Evolutionary conservation across 2,329 filamentous ascomycete species (phyloP), one percentile per base, ranked within the genome.

Genomic region (Diplodia seriata): DNA sequence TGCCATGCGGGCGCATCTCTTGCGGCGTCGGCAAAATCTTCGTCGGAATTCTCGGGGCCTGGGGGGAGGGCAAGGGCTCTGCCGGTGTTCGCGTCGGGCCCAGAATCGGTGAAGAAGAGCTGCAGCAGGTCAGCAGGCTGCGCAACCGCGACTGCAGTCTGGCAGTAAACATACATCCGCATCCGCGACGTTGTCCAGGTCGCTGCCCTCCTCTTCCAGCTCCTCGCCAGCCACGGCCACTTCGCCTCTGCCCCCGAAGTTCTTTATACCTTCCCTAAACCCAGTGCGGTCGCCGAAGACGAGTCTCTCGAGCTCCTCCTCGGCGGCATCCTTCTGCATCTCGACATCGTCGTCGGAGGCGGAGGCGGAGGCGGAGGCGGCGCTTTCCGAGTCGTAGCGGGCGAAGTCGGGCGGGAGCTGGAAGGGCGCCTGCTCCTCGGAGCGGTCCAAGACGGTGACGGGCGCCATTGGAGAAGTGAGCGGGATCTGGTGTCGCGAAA

Each of bases 261-360:
- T 74, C 81, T 90, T 91, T 63, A 98, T 82, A 51, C 90, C 90
- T 68, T 90, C 85, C 68, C 89, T 86, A 78, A 98, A 98, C 40
- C 90, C 91, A n/a, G 87, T 86, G 56, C 90, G 89, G 80, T 97
- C 91, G 67, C 95, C 95, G 70, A 99, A 91, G 3, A 99, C 91
- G 70, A 97, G 83, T 71, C 89, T 88, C 81, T 97, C 94, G 36
- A 97, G 87, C 76, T 94, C 92, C 75, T 91, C 88, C 78, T 97
- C 94, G 64, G 91, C 89, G 15, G 88, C 89, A 76, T 97, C 93
- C 76, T 94, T 95, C 62, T 91, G 89, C 66, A 82, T 71, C 33
- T 53, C 66, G 66, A 31, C 50, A 40, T 67, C 55, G 38, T 18
- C 26, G 55, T 62, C 66, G 31, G 62, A 65, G 7, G 36, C 55